Base-by-base conservation (phyloP, 768 basidiomycete species). In the Solioccasus polychromus region DNA sequence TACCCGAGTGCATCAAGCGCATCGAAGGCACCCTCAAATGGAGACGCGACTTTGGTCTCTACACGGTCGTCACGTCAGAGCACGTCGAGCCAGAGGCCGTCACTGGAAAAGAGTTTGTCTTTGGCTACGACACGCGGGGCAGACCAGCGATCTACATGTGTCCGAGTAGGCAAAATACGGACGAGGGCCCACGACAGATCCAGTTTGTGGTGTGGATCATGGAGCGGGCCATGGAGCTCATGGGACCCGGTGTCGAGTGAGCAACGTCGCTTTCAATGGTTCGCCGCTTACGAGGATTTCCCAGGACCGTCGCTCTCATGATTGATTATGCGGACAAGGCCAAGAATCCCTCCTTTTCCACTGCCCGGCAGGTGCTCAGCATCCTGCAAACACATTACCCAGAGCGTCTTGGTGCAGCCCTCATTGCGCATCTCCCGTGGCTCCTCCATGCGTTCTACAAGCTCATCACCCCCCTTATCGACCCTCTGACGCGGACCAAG, bases 361-460 rank as follows among this genome's bases (percentile, higher is more conserved):
- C 62, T 9, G 50, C 76, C 7, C 66, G 71, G 9, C 60, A 54
- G 22, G 72, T 78, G 11, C 72, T 85, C 42, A 66, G 74, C 61
- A 85, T 89, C 54, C 72, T 91, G 12, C 89, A 91, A 57, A 76
- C 80, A 19, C 88, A 92, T 60, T 92, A 91, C 56, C 90, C 90
- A 0, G 92, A 95, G 62, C 81, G 92, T 4, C 80, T 95, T 26
- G 90, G 88, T 20, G 60, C 72, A 11, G 78, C 89, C 1, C 65
- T 90, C 34, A 79, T 92, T 57, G 72, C 84, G 47, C 88, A 92
- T 55, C 75, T 92, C n/a, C 91, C 92, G 4, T 92, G 81, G 70
- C 61, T 89, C 39, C 60, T 92, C 40, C 79, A 78, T 44, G 72
- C 79, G 0, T 91, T 92, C 67, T 85, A 80, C 73, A 88, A 84